A percentile compares a stretch with the other conserved stretches of the same genome.
phyloP scores from a whole-genome alignment of 352 stramenopile species.

The Pythium brassicae region DNA sequence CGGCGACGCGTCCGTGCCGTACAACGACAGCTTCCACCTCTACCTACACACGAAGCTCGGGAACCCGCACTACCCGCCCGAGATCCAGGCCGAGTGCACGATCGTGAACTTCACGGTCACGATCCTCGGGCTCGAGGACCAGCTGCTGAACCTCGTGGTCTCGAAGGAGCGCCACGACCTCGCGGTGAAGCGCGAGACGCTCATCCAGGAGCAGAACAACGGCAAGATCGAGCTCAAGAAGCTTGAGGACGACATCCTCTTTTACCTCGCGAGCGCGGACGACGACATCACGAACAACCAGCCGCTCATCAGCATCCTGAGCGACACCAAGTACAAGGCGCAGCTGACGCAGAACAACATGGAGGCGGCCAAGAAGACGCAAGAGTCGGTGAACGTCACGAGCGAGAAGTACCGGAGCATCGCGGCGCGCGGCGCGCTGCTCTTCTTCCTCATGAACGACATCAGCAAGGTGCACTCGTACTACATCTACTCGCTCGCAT shows the following conservation, averaged over 20 bases:
- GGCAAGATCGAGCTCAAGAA: conserved; percentile 97
- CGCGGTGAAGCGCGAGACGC: conserved; percentile 80
- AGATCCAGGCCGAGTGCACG: conserved; percentile 94
- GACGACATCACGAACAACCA: conserved; percentile 98
- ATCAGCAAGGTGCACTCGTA: conserved; percentile 96
- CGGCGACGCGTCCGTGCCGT: conserved; percentile 91
- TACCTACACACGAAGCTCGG: conserved; percentile 95
- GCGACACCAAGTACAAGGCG: conserved; percentile 93
- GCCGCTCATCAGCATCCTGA: conserved; percentile 94
- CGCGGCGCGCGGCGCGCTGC: conserved; percentile 87
- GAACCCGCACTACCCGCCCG: conserved; percentile 93
- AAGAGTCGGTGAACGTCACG: conserved; percentile 91
- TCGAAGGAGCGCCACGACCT: conserved; percentile 89
- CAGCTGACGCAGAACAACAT: conserved; percentile 91
- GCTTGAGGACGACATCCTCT: conserved; percentile 93
- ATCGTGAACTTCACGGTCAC: conserved; percentile 96
- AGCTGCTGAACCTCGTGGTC: conserved; percentile 90
- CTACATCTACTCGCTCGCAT: conserved; percentile 96
- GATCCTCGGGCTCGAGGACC: conserved; percentile 88
- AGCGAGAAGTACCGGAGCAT: conserved; percentile 95
- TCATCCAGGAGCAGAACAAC: conserved; percentile 94
- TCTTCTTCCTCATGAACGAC: conserved; percentile 98
- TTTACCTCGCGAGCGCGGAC: conserved; percentile 92
- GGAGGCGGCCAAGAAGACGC: conserved; percentile 89
- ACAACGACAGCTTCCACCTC: conserved; percentile 92